phyloP scores from a whole-genome alignment of 1,284 basidiomycete genomes.

The Melampsora americana region DNA sequence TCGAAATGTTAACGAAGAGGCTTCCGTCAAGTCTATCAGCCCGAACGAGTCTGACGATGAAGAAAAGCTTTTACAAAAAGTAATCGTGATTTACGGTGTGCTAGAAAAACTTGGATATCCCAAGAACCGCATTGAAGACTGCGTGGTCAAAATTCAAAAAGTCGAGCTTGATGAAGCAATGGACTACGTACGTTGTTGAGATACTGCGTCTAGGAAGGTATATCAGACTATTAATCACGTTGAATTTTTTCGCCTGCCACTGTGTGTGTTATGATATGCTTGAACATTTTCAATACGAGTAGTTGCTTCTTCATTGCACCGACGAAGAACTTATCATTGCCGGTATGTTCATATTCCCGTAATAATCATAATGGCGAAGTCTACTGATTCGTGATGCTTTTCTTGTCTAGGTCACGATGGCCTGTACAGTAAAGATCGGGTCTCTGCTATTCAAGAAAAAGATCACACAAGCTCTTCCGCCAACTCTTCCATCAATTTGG shows the following conservation, averaged over 20 bases:
- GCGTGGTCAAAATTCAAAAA: constrained; percentile 62
- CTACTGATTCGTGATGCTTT: neutral
- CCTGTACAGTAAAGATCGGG: constrained; percentile 15
- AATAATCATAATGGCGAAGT: neutral
- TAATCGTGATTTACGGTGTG: constrained; percentile 76
- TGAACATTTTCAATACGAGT: neutral
- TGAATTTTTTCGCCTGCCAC: constrained; percentile 46
- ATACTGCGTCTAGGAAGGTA: neutral
- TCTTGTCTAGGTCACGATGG: constrained; percentile 23
- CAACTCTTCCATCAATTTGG: neutral
- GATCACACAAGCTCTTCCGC: neutral
- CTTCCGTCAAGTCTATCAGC: constrained; percentile 37
- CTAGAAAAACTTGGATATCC: constrained; percentile 79
- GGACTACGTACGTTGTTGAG: constrained; percentile 69
- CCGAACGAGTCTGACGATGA: constrained; percentile 56
- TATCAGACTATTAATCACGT: neutral
- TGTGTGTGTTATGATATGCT: constrained; percentile 60
- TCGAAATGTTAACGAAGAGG: constrained; percentile 30
- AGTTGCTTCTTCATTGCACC: constrained; percentile 37
- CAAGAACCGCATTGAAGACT: constrained; percentile 67
- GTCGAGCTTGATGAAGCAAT: constrained; percentile 84
- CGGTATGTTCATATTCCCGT: constrained; percentile 12
- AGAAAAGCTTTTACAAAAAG: constrained; percentile 69
- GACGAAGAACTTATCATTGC: constrained; percentile 40
- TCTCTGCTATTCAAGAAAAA: constrained; percentile 14